Conservation (phyloP, 2,329 filamentous ascomycete species). For the Colletotrichum limetticola region DNA sequence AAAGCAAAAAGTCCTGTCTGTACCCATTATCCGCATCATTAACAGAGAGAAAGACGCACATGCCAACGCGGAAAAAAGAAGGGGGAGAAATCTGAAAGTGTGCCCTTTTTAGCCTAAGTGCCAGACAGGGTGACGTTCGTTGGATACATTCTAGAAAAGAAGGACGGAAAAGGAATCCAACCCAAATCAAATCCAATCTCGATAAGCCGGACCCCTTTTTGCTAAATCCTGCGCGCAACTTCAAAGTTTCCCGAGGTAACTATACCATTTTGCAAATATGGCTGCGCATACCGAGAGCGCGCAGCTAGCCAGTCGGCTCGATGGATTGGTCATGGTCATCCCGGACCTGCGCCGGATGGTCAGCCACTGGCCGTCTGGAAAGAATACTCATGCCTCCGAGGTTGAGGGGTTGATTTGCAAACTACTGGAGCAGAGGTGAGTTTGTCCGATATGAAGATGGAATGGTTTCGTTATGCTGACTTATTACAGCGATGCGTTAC, state of each 20-base stretch:
- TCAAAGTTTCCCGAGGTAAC: background rate
- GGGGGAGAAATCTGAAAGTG: background rate
- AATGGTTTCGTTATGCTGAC: background rate
- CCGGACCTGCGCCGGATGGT: conserved; percentile 23
- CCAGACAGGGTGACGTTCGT: background rate
- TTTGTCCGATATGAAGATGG: background rate
- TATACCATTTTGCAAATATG: conserved; percentile 4
- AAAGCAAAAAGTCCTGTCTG: background rate
- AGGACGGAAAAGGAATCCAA: background rate
- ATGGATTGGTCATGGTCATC: conserved; percentile 24
- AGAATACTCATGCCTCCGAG: background rate
- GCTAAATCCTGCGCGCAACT: background rate
- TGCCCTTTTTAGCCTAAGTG: background rate
- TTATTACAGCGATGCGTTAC: background rate
- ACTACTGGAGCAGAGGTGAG: conserved; percentile 9
- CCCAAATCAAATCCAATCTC: background rate
- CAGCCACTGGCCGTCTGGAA: conserved; percentile 28
- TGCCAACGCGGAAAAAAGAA: background rate
- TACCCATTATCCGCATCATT: conserved; percentile 2
- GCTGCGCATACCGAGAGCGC: conserved; percentile 16
- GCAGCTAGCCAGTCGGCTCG: conserved; percentile 19
- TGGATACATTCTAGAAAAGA: background rate
- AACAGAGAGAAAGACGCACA: conserved; percentile 5
- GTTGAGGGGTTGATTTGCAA: conserved; percentile 10
- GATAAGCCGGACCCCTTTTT: background rate